A percentile compares a stretch with the other conserved stretches of the same genome.
Evolutionary conservation across 1,284 basidiomycete genomes (phyloP).

Genomic region (Boletus nobilissimus): DNA sequence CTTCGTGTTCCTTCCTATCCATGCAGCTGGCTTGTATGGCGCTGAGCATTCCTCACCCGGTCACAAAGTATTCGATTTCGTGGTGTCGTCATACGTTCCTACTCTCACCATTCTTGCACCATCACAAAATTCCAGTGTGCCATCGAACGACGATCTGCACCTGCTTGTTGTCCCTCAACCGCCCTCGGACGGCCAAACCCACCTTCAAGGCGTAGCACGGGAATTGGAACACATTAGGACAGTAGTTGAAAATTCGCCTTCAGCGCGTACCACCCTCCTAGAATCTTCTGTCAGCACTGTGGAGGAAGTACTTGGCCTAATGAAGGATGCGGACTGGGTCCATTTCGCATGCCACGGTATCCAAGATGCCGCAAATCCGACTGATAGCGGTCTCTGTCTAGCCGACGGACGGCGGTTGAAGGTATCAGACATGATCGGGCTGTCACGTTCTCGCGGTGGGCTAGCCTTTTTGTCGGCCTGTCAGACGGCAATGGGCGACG

Average conservation of each 20-base stretch:
- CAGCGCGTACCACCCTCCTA: background rate
- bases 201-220: background rate
- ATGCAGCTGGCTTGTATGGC: no score
- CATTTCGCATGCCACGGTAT: no score
- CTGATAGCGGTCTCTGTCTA: conserved; percentile 3
- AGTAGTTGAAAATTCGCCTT: background rate
- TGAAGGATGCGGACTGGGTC: conserved; percentile 22
- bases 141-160: background rate
- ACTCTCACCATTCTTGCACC: background rate
- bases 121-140: background rate
- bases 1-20: no score
- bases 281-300: conserved; percentile 21
- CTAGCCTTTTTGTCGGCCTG: conserved; percentile 29
- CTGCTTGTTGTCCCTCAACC: background rate
- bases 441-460: conserved; percentile 9
- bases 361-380: conserved; percentile 21
- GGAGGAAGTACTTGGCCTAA: conserved; percentile 15
- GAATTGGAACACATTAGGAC: conserved; percentile 21
- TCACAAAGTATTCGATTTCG: no score
- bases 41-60: no score
- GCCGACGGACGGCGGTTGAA: background rate
- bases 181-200: background rate
- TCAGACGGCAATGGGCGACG: conserved; percentile 25
- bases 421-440: background rate
- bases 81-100: no score